These are phyloP conservation scores for Isabelozyma rhagii DNA, from an alignment of 805 yeast genomes.

Conservation along the genomic window DNA sequence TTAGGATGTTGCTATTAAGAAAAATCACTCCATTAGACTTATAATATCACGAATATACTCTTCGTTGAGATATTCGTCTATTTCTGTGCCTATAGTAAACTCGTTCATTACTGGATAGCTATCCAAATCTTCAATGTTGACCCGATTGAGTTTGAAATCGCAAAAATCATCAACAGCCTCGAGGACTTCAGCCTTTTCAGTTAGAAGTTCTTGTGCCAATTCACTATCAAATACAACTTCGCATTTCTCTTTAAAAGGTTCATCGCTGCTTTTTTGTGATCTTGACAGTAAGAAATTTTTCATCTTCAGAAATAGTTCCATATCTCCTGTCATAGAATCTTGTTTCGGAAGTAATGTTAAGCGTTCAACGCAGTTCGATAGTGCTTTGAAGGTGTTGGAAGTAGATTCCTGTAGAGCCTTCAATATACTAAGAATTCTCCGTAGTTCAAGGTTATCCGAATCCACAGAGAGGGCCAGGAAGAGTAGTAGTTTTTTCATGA, in stretches of 20 bases:
- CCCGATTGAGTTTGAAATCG: neutral
- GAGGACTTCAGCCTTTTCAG: neutral
- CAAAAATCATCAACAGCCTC: neutral
- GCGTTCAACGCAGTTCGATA: conserved; percentile 22
- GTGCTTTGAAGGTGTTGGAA: conserved; percentile 8
- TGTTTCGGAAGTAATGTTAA: conserved; percentile 4
- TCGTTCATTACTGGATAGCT: neutral
- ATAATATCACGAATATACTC: neutral
- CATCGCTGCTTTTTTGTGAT: neutral
- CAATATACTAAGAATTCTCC: conserved; percentile 12
- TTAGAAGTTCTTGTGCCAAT: neutral
- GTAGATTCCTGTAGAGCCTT: conserved; percentile 17
- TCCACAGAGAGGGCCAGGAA: conserved; percentile 17
- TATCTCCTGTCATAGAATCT: conserved; percentile 1
- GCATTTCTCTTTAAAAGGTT: neutral
- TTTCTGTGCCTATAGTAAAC: neutral
- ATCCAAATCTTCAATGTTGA: neutral
- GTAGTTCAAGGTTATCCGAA: conserved; percentile 9
- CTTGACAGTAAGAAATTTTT: neutral
- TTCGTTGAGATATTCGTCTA: neutral
- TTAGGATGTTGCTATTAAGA: neutral
- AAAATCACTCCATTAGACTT: neutral
- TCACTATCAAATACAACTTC: neutral
- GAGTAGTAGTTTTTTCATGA: conserved; percentile 21
- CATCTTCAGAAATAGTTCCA: neutral